Conservation (phyloP, 257 asterid genomes). For the Solanum tarijense region DNA sequence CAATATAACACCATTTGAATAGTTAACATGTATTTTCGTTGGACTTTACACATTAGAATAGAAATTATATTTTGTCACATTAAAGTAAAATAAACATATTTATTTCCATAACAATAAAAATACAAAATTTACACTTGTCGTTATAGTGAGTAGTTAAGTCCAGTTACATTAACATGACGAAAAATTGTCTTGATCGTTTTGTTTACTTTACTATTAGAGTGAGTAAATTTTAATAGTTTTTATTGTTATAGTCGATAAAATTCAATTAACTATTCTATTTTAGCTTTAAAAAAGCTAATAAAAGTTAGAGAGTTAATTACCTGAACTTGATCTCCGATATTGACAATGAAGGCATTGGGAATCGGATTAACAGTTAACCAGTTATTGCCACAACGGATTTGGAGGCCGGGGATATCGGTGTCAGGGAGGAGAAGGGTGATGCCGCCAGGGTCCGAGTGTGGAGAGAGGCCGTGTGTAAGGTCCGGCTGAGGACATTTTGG, state of each 20-base stretch:
- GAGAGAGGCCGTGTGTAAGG: conserved; percentile 65
- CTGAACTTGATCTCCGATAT: conserved; percentile 82
- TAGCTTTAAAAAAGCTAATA: too few relatives aligned
- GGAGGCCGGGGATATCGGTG: conserved; percentile 62
- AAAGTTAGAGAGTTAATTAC: conserved; percentile 8
- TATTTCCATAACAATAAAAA: too few relatives aligned
- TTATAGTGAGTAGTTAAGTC: too few relatives aligned
- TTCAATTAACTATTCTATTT: background rate
- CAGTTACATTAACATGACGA: background rate
- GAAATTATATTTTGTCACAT: background rate
- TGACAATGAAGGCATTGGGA: conserved; percentile 65
- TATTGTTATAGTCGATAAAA: background rate
- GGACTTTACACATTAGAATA: background rate
- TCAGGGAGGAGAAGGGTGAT: conserved; percentile 75
- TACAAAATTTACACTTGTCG: background rate
- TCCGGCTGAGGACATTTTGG: conserved; percentile 94
- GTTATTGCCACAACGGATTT: conserved; percentile 38
- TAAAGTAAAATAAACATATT: background rate
- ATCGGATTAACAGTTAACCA: conserved; percentile 72
- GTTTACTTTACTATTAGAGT: background rate
- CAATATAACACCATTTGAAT: background rate
- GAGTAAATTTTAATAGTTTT: background rate
- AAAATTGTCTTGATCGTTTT: background rate
- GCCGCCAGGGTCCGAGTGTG: conserved; percentile 88
- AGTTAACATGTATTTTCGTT: background rate